These are phyloP conservation scores for Cronartium quercuum DNA, from an alignment of 1,284 basidiomycete species.

Conservation along the genomic window DNA sequence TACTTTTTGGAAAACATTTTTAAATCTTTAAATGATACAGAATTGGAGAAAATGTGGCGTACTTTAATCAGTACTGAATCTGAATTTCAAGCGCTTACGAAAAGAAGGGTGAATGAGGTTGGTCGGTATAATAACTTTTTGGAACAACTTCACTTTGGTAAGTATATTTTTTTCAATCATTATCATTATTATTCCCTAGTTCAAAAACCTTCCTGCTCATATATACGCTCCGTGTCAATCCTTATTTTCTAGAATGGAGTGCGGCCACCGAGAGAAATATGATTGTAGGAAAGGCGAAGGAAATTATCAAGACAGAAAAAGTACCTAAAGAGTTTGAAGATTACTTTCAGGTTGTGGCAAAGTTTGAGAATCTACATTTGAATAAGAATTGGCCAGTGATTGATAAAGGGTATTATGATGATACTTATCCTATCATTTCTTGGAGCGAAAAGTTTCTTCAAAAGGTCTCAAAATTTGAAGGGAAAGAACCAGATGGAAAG, in stretches of 20 bases:
- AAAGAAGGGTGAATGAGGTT: not conserved
- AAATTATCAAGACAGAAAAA: not conserved
- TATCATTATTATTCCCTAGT: too few species aligned
- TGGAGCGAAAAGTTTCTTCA: not conserved
- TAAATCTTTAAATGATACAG: not conserved
- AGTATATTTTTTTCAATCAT: not conserved
- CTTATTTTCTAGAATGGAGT: not conserved
- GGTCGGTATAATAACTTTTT: not conserved
- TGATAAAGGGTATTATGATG: not conserved
- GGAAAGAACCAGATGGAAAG: not conserved
- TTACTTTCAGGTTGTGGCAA: not conserved
- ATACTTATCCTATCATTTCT: not conserved
- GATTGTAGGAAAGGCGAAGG: not conserved
- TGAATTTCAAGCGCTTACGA: not conserved
- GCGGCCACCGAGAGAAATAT: not conserved
- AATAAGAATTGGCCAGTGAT: not conserved
- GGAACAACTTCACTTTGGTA: slow-evolving; percentile 3
- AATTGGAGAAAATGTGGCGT: not conserved
- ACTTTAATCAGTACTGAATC: not conserved
- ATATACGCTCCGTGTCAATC: too few species aligned
- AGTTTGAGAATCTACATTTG: not conserved
- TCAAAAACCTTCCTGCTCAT: too few species aligned
- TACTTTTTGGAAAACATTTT: slow-evolving; percentile 1
- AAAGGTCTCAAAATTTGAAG: not conserved
- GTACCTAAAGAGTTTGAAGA: not conserved